Evolutionary conservation across 177 flowering plant species (phyloP).

Genomic region (Vitis hybrid): DNA sequence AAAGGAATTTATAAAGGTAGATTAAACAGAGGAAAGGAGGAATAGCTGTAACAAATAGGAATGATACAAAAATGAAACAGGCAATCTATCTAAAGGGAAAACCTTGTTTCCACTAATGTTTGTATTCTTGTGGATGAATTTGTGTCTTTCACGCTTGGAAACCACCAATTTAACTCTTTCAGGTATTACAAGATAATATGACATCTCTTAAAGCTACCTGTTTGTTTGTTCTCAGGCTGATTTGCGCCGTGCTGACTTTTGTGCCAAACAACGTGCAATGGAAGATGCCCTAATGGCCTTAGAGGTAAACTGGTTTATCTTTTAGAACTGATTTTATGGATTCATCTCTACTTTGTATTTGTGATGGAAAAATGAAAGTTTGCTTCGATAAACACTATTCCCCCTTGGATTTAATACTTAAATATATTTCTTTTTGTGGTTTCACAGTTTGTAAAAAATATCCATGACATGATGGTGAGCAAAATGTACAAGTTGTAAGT

Average conservation of each 20-base stretch:
- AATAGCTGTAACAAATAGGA: too few relatives aligned
- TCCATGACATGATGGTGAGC: conserved; percentile 85
- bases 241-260: conserved; percentile 74
- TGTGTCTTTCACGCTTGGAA: neutral
- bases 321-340: neutral
- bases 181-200: neutral
- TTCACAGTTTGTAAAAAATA: conserved; percentile 74
- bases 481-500: conserved; percentile 83
- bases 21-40: too few relatives aligned
- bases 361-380: neutral
- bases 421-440: conserved; percentile 2
- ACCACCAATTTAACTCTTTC: neutral
- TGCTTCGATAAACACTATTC: neutral
- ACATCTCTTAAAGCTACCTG: neutral
- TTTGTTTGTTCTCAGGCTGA: conserved; percentile 64
- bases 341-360: neutral
- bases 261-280: conserved; percentile 90
- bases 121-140: neutral
- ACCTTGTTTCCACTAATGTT: too few relatives aligned
- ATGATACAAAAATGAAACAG: too few relatives aligned
- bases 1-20: too few relatives aligned
- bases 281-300: conserved; percentile 94
- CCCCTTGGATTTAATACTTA: neutral
- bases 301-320: conserved; percentile 50
- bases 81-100: too few relatives aligned